phyloP scores from a whole-genome alignment of 495 filamentous ascomycete genomes.

The Lineolata rhizophorae region DNA sequence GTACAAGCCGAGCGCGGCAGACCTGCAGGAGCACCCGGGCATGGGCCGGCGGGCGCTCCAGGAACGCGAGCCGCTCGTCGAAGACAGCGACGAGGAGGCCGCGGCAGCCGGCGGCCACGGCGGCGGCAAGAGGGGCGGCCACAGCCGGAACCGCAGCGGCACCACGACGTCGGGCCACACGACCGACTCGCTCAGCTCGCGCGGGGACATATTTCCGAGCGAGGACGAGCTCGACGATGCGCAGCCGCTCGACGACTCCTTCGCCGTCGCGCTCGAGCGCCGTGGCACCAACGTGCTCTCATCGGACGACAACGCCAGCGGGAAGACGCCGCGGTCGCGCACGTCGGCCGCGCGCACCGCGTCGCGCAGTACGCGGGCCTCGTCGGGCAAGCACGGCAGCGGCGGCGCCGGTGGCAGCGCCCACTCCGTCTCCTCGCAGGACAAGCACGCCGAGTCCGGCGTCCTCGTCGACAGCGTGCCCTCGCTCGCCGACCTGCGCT shows the following conservation, averaged over 20 bases:
- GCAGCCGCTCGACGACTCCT: conserved; percentile 81
- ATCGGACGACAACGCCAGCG: conserved; percentile 49
- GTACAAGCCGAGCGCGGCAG: conserved; percentile 80
- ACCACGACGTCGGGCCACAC: conserved; percentile 69
- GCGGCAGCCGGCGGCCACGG: conserved; percentile 6
- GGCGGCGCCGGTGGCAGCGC: conserved; percentile 2
- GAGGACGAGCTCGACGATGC: conserved; percentile 72
- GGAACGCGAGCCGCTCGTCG: conserved; percentile 56
- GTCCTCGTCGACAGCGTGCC: conserved; percentile 19
- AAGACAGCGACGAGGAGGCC: conserved; percentile 31
- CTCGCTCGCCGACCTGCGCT: conserved; percentile 49
- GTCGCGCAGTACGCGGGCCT: conserved; percentile 11
- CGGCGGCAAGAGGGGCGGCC: conserved; percentile 11
- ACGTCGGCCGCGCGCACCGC: conserved; percentile 15
- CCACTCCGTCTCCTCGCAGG: background rate
- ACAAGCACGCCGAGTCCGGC: conserved; percentile 2
- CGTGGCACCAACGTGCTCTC: conserved; percentile 28
- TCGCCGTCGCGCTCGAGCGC: conserved; percentile 54
- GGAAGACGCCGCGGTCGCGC: conserved; percentile 37
- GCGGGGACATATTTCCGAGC: conserved; percentile 83
- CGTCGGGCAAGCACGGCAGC: conserved; percentile 12
- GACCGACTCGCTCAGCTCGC: conserved; percentile 73
- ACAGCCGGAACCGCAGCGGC: conserved; percentile 47
- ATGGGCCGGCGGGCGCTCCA: conserved; percentile 18
- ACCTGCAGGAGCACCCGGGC: conserved; percentile 73